These are phyloP conservation scores for Heliocybe sulcata DNA, from an alignment of 1,284 basidiomycete genomes.

Conservation along the genomic window DNA sequence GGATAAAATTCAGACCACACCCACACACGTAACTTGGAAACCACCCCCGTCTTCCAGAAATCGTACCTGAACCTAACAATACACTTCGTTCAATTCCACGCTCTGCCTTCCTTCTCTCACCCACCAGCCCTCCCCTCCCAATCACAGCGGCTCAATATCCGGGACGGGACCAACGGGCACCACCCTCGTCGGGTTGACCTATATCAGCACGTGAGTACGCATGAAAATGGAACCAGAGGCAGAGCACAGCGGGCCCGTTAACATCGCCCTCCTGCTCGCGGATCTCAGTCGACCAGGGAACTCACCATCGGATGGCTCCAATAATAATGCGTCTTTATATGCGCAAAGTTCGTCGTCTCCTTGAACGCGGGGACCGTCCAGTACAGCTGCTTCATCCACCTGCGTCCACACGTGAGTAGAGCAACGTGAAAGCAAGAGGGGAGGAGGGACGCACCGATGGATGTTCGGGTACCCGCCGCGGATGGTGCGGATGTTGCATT, in stretches of 20 bases:
- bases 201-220: no score
- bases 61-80: no score
- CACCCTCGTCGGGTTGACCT: not conserved
- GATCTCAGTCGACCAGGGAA: no score
- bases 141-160: not conserved
- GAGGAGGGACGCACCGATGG: conserved; percentile 20
- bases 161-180: not conserved
- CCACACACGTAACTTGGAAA: no score
- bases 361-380: conserved; percentile 57
- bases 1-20: no score
- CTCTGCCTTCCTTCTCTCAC: no score
- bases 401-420: not conserved
- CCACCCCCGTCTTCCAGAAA: no score
- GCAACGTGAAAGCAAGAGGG: not conserved
- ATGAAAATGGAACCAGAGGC: no score
- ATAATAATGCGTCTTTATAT: conserved; percentile 41
- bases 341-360: conserved; percentile 53
- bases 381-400: conserved; percentile 53
- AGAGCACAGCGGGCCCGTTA: no score
- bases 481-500: conserved; percentile 43
- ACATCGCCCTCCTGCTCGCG: no score
- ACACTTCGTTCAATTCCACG: no score
- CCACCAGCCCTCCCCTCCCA: not conserved
- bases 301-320: conserved; percentile 17
- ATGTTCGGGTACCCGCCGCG: conserved; percentile 37